Evolutionary conservation across 1,139 yeast species (phyloP), one percentile per base, ranked within the genome.

Genomic region (Ashbya aceris): DNA sequence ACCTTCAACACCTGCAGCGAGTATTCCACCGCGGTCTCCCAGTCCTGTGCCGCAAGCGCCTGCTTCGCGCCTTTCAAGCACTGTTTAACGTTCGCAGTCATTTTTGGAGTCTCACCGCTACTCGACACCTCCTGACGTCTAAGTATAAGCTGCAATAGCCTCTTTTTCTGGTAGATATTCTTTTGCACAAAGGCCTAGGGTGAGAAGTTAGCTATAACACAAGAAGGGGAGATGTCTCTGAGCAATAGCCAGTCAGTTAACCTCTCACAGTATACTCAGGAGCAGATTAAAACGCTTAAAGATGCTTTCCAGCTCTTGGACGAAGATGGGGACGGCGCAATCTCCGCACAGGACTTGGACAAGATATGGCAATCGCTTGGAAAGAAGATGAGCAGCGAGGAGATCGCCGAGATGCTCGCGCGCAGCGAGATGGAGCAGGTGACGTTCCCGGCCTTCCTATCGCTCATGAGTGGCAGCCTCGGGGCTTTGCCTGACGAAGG

Each of bases 271-370:
- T 47, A 66, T 13, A 52, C 59, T 5, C 55, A 61, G 12, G 60
- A 54, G 2, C 62, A 65, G 40, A 62, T 73, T 29, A 60, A 67
- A 20, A 71, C 66, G 41, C 58, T 76, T 34, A 69, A 72, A 41
- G 79, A 74, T 48, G 69, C 78, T 3, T 77, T 74, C 49, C 67
- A 72, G 30, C 62, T 86, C 51, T 76, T 89, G n/a, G 97, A 89
- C 56, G 84, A 84, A 31, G 93, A 87, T 47, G 79, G 84, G 31
- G 91, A 86, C 53, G 86, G 91, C 1, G 56, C 64, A 8, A 77
- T 89, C 38, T 68, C 82, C 1, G 60, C 66, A 23, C 66, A 66
- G 1, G 96, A 89, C 58, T 57, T 89, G 48, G 65, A 66, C 33
- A 71, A 73, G 32, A 68, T 83, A 45, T 72, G 80, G 51, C 67